These are phyloP conservation scores for Trichophyton rubrum DNA, from an alignment of 2,329 filamentous ascomycete species.

Conservation along the genomic window DNA sequence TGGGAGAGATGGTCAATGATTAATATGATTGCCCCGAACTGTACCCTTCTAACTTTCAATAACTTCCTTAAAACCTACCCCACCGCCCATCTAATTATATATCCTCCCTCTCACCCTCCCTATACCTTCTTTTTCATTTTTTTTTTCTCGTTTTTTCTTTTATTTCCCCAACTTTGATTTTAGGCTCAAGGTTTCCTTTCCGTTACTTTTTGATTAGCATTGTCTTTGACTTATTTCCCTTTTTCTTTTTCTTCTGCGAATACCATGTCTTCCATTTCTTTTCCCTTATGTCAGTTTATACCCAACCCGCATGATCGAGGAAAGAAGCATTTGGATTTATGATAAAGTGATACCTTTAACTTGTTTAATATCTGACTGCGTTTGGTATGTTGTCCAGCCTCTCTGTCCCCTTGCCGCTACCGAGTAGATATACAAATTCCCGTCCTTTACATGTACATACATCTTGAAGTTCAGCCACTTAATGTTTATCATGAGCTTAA, in stretches of 20 bases:
- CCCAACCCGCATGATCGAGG: neutral
- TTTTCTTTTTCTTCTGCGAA: neutral
- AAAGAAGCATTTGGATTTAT: slow-evolving; percentile 4
- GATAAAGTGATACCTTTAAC: slow-evolving; percentile 2
- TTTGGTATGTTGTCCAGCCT: neutral
- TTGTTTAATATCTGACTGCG: neutral
- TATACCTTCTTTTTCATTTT: neutral
- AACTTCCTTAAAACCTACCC: neutral
- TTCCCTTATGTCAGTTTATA: neutral
- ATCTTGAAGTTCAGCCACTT: neutral
- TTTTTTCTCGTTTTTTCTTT: neutral
- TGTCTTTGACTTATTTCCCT: neutral
- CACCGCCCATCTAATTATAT: neutral
- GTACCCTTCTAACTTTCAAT: neutral
- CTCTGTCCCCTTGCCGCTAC: neutral
- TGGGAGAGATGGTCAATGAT: slow-evolving; percentile 15
- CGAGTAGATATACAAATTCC: neutral
- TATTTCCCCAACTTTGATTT: neutral
- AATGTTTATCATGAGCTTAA: neutral
- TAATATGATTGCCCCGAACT: slow-evolving; percentile 6
- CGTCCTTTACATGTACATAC: neutral
- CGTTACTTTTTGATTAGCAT: neutral
- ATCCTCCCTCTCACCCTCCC: too few relatives aligned
- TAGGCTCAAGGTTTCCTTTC: slow-evolving; percentile 2
- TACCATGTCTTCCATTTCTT: neutral